A percentile compares a stretch with the other conserved stretches of the same genome.
Evolutionary conservation across 2,329 filamentous ascomycete genomes (phyloP).

Genomic region (Aspergillus sp.): DNA sequence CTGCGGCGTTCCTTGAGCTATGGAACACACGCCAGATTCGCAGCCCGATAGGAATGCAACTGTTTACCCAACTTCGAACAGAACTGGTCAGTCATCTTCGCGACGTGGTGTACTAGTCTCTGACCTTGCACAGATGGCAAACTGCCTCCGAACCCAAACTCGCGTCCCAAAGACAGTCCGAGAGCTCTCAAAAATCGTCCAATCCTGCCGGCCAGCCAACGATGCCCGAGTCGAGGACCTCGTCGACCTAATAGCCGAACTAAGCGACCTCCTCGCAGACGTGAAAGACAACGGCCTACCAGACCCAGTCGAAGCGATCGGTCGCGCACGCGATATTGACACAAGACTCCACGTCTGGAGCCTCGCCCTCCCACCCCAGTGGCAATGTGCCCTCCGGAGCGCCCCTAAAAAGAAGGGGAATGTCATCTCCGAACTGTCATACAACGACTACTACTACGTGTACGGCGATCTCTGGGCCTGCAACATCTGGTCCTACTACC

Average conservation of each 20-base stretch:
- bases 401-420: neutral
- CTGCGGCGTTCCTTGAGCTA: slow-evolving; percentile 8
- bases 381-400: neutral
- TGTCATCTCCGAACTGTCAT: neutral
- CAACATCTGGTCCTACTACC: slow-evolving; percentile 17
- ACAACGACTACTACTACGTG: slow-evolving; percentile 8
- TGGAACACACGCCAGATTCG: slow-evolving; percentile 7
- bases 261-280: slow-evolving; percentile 10
- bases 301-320: slow-evolving; percentile 6
- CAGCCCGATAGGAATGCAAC: slow-evolving; percentile 7
- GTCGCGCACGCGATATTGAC: slow-evolving; percentile 5
- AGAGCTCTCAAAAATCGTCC: slow-evolving; percentile 1
- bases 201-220: slow-evolving; percentile 1
- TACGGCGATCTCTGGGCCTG: slow-evolving; percentile 18
- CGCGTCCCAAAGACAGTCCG: slow-evolving; percentile 3
- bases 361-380: neutral
- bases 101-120: neutral
- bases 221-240: slow-evolving; percentile 8
- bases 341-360: neutral
- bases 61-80: slow-evolving; percentile 16
- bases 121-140: slow-evolving; percentile 9
- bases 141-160: slow-evolving; percentile 14
- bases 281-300: slow-evolving; percentile 10
- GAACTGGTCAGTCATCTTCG: slow-evolving; percentile 1
- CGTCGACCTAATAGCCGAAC: slow-evolving; percentile 4